Evolutionary conservation across 2,329 filamentous ascomycete species (phyloP).

Genomic region (Fusarium sp.): DNA sequence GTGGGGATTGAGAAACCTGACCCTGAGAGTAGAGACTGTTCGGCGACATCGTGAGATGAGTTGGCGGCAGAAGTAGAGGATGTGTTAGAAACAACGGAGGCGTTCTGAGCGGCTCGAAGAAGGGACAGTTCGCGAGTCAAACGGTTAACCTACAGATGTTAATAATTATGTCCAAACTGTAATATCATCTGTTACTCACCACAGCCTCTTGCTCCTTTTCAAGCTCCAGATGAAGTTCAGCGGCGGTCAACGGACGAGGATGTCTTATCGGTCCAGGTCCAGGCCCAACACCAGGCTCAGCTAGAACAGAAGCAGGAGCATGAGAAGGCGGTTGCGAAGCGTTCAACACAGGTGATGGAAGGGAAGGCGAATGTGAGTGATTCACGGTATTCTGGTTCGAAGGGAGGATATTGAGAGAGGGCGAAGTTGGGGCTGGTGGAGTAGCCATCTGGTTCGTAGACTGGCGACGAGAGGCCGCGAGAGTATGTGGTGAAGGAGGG

Average conservation of each 20-base stretch:
- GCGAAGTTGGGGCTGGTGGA: slow-evolving; percentile 51
- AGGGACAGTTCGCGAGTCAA: slow-evolving; percentile 88
- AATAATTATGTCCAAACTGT: not conserved
- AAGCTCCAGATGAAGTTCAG: slow-evolving; percentile 87
- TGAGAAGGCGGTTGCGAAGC: slow-evolving; percentile 45
- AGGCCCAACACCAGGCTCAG: slow-evolving; percentile 58
- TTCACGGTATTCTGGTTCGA: slow-evolving; percentile 65
- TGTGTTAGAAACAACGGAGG: slow-evolving; percentile 73
- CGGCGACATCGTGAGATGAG: slow-evolving; percentile 60
- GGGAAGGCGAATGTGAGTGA: slow-evolving; percentile 50
- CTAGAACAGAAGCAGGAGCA: slow-evolving; percentile 19
- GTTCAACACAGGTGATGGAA: slow-evolving; percentile 45
- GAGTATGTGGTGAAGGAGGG: slow-evolving; percentile 60
- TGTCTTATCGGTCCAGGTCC: slow-evolving; percentile 83
- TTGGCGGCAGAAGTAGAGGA: slow-evolving; percentile 69
- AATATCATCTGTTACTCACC: slow-evolving; percentile 59
- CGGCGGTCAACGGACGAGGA: slow-evolving; percentile 86
- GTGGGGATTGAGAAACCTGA: slow-evolving; percentile 68
- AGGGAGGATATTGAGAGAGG: slow-evolving; percentile 67
- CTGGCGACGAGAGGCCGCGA: slow-evolving; percentile 56
- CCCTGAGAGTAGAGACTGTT: slow-evolving; percentile 66
- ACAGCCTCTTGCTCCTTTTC: slow-evolving; percentile 97
- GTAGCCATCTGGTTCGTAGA: slow-evolving; percentile 59
- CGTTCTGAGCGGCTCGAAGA: slow-evolving; percentile 78
- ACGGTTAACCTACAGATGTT: slow-evolving; percentile 79